These are phyloP conservation scores for Gastrodia elata DNA, from an alignment of 106 monocot genomes.

Conservation along the genomic window DNA sequence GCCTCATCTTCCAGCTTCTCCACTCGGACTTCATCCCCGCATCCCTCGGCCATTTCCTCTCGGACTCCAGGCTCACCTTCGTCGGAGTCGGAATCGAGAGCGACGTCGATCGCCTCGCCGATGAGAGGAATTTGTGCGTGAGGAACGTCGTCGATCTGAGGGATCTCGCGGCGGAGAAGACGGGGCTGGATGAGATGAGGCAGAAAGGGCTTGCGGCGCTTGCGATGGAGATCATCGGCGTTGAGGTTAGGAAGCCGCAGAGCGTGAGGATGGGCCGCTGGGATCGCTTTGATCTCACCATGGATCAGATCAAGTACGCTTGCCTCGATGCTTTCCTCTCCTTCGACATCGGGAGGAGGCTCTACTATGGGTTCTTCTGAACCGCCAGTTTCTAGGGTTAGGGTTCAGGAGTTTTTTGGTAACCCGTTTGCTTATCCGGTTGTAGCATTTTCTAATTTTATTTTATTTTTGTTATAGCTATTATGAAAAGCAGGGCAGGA, in stretches of 20 bases:
- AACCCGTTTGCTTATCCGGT: too few relatives aligned
- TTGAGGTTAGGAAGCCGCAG: slow-evolving; percentile 23
- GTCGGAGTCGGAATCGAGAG: slow-evolving; percentile 43
- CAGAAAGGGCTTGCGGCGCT: slow-evolving; percentile 28
- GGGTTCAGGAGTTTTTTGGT: too few relatives aligned
- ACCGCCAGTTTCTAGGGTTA: too few relatives aligned
- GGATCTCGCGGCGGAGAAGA: slow-evolving; percentile 20
- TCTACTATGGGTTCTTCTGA: slow-evolving; percentile 10
- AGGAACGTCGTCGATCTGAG: slow-evolving; percentile 30
- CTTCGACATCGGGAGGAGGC: slow-evolving; percentile 43
- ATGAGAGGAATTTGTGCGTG: slow-evolving; percentile 13
- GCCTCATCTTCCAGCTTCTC: slow-evolving; percentile 52
- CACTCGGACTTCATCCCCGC: slow-evolving; percentile 38
- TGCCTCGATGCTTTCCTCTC: slow-evolving; percentile 50
- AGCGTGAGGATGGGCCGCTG: slow-evolving; percentile 34
- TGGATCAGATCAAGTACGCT: slow-evolving; percentile 46
- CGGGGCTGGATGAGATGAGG: slow-evolving; percentile 17
- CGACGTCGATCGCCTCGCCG: slow-evolving; percentile 29
- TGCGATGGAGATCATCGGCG: slow-evolving; percentile 30
- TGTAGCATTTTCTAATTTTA: too few relatives aligned
- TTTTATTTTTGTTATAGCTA: too few relatives aligned
- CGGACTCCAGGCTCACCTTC: slow-evolving; percentile 29
- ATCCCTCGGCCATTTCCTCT: slow-evolving; percentile 28
- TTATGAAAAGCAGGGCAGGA: too few relatives aligned
- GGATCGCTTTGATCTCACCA: slow-evolving; percentile 17